Conservation (phyloP, 805 yeast genomes). For the Clavispora santaluciae region DNA sequence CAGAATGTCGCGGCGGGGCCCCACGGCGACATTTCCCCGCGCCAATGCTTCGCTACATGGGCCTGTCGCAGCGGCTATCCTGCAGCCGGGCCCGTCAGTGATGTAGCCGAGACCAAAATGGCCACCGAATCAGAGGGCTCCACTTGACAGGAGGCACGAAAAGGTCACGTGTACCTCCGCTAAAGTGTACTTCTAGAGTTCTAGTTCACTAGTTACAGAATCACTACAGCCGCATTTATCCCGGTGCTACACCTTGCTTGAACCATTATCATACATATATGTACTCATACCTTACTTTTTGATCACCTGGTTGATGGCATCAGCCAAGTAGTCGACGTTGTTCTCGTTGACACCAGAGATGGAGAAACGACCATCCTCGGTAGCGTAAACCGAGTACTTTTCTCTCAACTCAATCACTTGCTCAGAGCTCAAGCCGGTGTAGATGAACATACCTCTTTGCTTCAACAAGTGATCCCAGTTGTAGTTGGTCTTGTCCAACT, state of each 20-base stretch:
- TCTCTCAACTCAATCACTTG: constrained; percentile 70
- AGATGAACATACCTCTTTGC: constrained; percentile 97
- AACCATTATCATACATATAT: neutral
- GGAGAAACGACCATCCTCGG: constrained; percentile 87
- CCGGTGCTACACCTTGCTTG: neutral
- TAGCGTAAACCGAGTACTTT: constrained; percentile 76
- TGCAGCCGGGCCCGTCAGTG: too few relatives aligned
- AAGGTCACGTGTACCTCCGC: too few relatives aligned
- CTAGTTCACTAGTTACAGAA: too few relatives aligned
- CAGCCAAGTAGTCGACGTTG: constrained; percentile 73
- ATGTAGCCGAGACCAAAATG: too few relatives aligned
- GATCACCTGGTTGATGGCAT: constrained; percentile 52
- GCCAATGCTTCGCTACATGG: neutral
- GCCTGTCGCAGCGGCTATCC: too few relatives aligned
- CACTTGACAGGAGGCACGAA: too few relatives aligned
- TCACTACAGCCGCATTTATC: neutral
- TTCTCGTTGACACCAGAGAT: constrained; percentile 80
- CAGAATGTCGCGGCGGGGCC: too few relatives aligned
- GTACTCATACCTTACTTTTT: constrained; percentile 14
- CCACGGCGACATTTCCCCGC: neutral
- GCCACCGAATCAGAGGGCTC: too few relatives aligned
- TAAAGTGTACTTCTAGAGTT: too few relatives aligned
- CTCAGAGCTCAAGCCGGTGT: constrained; percentile 69
- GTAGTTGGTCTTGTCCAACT: constrained; percentile 57
- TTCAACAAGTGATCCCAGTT: constrained; percentile 82